Conservation (phyloP, 2,329 filamentous ascomycete species). For the Xylaria digitata region DNA sequence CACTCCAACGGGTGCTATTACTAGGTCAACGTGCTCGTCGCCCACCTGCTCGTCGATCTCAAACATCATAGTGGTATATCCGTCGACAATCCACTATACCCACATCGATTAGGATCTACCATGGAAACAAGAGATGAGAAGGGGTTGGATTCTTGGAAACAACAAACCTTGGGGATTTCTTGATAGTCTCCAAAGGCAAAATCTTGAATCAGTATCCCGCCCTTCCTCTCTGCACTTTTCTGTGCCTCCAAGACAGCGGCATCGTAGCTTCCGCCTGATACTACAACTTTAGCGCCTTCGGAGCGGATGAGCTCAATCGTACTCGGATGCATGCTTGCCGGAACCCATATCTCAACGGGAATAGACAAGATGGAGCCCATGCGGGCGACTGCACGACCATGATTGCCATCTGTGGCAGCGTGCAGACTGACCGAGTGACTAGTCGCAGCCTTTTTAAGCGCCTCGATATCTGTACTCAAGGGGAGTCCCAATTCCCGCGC, state of each 20-base stretch:
- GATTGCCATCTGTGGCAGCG: slow-evolving; percentile 79
- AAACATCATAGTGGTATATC: slow-evolving; percentile 76
- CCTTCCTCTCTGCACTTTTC: slow-evolving; percentile 52
- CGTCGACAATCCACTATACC: slow-evolving; percentile 75
- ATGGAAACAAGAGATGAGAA: not conserved
- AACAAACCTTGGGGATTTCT: slow-evolving; percentile 66
- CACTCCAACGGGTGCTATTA: slow-evolving; percentile 75
- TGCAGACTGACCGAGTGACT: slow-evolving; percentile 59
- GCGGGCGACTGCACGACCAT: slow-evolving; percentile 70
- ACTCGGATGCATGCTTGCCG: slow-evolving; percentile 62
- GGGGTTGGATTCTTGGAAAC: not conserved
- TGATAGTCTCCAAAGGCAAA: slow-evolving; percentile 73
- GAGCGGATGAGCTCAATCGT: slow-evolving; percentile 65
- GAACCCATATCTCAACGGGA: slow-evolving; percentile 69
- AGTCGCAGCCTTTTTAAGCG: slow-evolving; percentile 53
- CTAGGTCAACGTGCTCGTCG: slow-evolving; percentile 53
- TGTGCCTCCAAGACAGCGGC: slow-evolving; percentile 64
- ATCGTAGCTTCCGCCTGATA: slow-evolving; percentile 71
- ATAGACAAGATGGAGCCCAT: slow-evolving; percentile 62
- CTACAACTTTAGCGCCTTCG: slow-evolving; percentile 70
- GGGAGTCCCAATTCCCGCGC: slow-evolving; percentile 56
- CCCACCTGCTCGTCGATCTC: slow-evolving; percentile 72
- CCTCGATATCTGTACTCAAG: slow-evolving; percentile 54
- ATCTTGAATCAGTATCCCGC: slow-evolving; percentile 72
- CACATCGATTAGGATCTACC: not conserved